Evolutionary conservation across 805 yeast species (phyloP).

Genomic region (Sporopachydermia quercuum): DNA sequence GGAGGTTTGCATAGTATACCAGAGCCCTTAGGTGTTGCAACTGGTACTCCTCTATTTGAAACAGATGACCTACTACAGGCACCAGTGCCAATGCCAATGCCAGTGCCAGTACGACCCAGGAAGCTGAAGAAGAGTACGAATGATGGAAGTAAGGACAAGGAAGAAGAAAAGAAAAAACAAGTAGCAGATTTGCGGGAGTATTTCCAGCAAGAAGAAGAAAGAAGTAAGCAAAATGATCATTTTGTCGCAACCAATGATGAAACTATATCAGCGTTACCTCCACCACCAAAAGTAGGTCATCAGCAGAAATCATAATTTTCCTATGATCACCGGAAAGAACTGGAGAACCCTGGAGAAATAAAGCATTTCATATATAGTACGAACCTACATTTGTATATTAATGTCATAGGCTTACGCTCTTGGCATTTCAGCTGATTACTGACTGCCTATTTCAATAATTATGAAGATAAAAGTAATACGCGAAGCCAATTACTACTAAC

Average conservation of each 20-base stretch:
- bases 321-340: too few relatives aligned
- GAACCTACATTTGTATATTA: too few relatives aligned
- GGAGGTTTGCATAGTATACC: conserved; percentile 85
- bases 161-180: conserved; percentile 4
- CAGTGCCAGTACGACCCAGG: conserved; percentile 16
- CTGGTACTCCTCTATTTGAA: conserved; percentile 27
- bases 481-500: too few relatives aligned
- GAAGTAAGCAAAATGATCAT: conserved; percentile 24
- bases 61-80: conserved; percentile 4
- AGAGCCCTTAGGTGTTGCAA: conserved; percentile 32
- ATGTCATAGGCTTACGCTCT: too few relatives aligned
- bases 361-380: too few relatives aligned
- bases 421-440: too few relatives aligned
- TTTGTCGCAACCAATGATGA: conserved; percentile 13
- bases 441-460: too few relatives aligned
- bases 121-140: conserved; percentile 11
- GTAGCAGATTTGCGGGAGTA: conserved; percentile 21
- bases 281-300: too few relatives aligned
- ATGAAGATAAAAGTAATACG: too few relatives aligned
- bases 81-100: conserved; percentile 6
- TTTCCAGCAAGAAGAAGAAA: conserved; percentile 27
- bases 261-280: conserved; percentile 14
- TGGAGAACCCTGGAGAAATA: too few relatives aligned
- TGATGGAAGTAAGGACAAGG: conserved; percentile 3
- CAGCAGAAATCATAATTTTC: too few relatives aligned